phyloP scores from a whole-genome alignment of 768 basidiomycete genomes.

The Kwoniella newhampshirensis region DNA sequence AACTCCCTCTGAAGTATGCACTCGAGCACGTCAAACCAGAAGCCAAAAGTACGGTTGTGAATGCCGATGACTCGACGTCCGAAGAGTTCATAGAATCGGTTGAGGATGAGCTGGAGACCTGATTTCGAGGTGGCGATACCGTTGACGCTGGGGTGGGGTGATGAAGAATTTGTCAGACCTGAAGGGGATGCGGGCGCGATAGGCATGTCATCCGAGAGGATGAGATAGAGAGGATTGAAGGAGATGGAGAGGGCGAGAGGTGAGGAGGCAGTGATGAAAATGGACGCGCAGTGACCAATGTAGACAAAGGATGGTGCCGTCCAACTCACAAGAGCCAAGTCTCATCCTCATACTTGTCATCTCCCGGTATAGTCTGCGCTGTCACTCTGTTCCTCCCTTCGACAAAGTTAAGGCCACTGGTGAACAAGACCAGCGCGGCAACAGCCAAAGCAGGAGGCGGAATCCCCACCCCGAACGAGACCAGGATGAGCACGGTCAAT shows the following conservation, averaged over 20 bases:
- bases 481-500: conserved; percentile 1
- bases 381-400: conserved; percentile 6
- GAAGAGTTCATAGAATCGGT: conserved; percentile 27
- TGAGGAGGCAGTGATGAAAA: neutral
- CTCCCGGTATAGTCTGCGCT: conserved; percentile 8
- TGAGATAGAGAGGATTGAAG: neutral
- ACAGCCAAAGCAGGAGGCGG: neutral
- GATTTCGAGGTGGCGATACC: conserved; percentile 33
- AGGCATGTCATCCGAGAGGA: neutral
- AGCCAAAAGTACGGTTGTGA: conserved; percentile 39
- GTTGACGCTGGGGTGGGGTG: conserved; percentile 28
- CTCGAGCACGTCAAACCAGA: conserved; percentile 45
- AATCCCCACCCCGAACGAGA: conserved; percentile 10
- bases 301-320: neutral
- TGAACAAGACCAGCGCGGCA: neutral
- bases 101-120: conserved; percentile 33
- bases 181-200: neutral
- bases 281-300: neutral
- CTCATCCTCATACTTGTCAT: conserved; percentile 21
- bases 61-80: conserved; percentile 34
- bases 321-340: conserved; percentile 38
- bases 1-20: conserved; percentile 44
- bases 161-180: neutral
- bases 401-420: neutral
- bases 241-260: neutral